Evolutionary conservation across 1,139 yeast genomes (phyloP).

Genomic region (Yarrowia galli): DNA sequence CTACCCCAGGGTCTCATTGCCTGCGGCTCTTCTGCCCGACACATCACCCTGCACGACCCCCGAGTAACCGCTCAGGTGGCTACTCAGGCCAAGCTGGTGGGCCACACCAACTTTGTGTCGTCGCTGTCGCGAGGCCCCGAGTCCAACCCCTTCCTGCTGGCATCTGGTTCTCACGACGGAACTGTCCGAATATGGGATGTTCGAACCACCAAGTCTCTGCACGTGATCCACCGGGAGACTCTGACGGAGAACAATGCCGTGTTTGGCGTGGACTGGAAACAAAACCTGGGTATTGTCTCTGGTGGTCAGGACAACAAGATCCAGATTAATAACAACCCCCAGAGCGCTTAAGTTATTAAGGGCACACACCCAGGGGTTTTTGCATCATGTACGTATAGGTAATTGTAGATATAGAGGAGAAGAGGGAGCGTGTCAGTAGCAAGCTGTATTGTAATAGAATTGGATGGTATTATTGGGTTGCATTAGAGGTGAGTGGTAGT

Average conservation of each 20-base stretch:
- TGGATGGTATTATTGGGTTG: too few relatives aligned
- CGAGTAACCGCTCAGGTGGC: constrained; percentile 57
- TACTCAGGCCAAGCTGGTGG: constrained; percentile 73
- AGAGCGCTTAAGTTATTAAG: constrained; percentile 11
- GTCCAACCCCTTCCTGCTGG: constrained; percentile 72
- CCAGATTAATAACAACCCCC: constrained; percentile 65
- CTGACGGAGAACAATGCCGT: constrained; percentile 61
- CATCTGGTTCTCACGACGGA: constrained; percentile 91
- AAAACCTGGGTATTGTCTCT: constrained; percentile 79
- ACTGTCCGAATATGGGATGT: constrained; percentile 94
- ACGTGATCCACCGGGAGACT: constrained; percentile 78
- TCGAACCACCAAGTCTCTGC: constrained; percentile 60
- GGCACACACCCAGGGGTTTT: not conserved
- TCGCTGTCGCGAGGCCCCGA: constrained; percentile 75
- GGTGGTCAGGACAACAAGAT: constrained; percentile 95
- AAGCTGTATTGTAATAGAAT: not conserved
- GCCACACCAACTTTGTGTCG: constrained; percentile 92
- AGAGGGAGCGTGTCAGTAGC: not conserved
- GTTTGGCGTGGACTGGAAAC: constrained; percentile 87
- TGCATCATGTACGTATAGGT: constrained; percentile 35
- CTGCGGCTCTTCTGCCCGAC: constrained; percentile 95
- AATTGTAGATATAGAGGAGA: constrained; percentile 34
- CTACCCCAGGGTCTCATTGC: constrained; percentile 73
- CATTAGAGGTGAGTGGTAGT: too few relatives aligned
- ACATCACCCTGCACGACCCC: constrained; percentile 92